Percentiles rank a stretch among this genome's conserved stretches.
Conservation (phyloP, 495 filamentous ascomycete genomes). For the Neurospora sp. region DNA sequence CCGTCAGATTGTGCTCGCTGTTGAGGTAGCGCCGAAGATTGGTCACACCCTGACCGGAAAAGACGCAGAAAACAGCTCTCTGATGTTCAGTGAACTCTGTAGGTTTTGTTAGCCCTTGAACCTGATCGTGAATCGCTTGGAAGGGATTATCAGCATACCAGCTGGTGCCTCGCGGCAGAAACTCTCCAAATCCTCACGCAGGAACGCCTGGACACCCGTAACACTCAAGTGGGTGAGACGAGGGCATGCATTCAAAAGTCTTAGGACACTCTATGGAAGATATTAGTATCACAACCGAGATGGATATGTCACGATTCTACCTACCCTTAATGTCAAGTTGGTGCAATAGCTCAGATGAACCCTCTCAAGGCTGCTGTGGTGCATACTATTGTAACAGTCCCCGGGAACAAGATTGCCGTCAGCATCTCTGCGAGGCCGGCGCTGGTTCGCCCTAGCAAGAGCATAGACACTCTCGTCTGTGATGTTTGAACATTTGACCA, state of each 20-base stretch:
- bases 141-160: slow-evolving; percentile 31
- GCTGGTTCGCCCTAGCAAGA: slow-evolving; percentile 53
- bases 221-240: slow-evolving; percentile 90
- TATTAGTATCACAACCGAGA: slow-evolving; percentile 5
- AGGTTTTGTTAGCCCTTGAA: slow-evolving; percentile 18
- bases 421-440: slow-evolving; percentile 41
- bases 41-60: slow-evolving; percentile 77
- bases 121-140: background rate
- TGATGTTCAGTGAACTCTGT: slow-evolving; percentile 92
- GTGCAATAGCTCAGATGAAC: slow-evolving; percentile 97
- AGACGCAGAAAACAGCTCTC: slow-evolving; percentile 92
- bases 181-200: slow-evolving; percentile 62
- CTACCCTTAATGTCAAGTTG: slow-evolving; percentile 66
- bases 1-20: slow-evolving; percentile 22
- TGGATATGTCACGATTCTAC: slow-evolving; percentile 14
- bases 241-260: slow-evolving; percentile 80
- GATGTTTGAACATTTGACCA: slow-evolving; percentile 88
- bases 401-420: slow-evolving; percentile 21
- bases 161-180: slow-evolving; percentile 82
- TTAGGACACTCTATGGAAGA: slow-evolving; percentile 69
- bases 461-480: slow-evolving; percentile 82
- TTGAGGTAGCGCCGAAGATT: slow-evolving; percentile 73
- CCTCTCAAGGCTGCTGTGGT: slow-evolving; percentile 59
- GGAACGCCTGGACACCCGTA: slow-evolving; percentile 82
- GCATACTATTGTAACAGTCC: slow-evolving; percentile 35